phyloP scores from a whole-genome alignment of 1,284 basidiomycete genomes.

The Malassezia slooffiae region DNA sequence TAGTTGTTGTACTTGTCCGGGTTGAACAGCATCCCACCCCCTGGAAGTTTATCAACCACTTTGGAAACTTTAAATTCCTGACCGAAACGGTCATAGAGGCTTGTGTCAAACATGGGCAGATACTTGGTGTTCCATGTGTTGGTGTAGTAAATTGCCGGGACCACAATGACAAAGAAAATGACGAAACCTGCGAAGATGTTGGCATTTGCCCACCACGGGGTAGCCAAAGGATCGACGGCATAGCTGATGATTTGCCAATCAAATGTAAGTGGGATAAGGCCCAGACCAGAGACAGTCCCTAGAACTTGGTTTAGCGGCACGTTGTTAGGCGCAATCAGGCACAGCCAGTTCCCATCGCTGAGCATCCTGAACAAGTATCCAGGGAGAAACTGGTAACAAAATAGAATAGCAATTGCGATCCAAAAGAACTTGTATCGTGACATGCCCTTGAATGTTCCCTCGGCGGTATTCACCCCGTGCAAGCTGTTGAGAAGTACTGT shows the following conservation, averaged over 20 bases:
- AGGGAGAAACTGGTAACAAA: conserved; percentile 61
- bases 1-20: conserved; percentile 28
- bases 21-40: conserved; percentile 15
- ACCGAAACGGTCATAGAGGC: conserved; percentile 30
- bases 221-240: conserved; percentile 26
- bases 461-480: conserved; percentile 26
- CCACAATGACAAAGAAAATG: conserved; percentile 29
- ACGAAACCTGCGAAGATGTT: conserved; percentile 29
- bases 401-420: conserved; percentile 46
- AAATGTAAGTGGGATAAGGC: conserved; percentile 29
- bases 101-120: conserved; percentile 29
- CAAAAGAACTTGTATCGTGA: conserved; percentile 30
- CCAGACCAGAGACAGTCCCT: conserved; percentile 26
- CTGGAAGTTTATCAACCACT: conserved; percentile 49
- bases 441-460: too few species aligned
- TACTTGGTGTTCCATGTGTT: conserved; percentile 32
- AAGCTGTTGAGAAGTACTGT: conserved; percentile 34
- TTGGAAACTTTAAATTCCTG: conserved; percentile 18
- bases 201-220: conserved; percentile 29
- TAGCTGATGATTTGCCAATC: conserved; percentile 34
- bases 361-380: conserved; percentile 34
- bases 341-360: conserved; percentile 34
- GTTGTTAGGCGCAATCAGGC: conserved; percentile 35
- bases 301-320: conserved; percentile 36
- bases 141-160: conserved; percentile 33